Conservation (phyloP, 345 rosid genomes). For the Carallia pectinifolia region DNA sequence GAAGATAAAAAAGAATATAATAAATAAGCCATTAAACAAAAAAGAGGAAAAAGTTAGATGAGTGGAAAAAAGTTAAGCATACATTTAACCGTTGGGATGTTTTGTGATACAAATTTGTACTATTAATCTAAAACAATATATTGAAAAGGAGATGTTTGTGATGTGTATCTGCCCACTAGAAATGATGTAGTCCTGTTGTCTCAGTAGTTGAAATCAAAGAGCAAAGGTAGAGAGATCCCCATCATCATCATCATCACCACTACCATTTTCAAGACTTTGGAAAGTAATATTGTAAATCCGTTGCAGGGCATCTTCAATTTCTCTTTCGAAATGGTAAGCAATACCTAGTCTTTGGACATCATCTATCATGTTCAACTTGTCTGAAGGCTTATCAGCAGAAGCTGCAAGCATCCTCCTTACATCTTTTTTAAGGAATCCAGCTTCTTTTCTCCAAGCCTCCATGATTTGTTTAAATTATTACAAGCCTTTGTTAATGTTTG, state of each 20-base stretch:
- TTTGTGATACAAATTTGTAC: no score
- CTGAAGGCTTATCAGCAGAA: background rate
- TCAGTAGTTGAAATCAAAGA: conserved; percentile 23
- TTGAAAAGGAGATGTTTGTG: background rate
- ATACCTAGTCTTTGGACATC: conserved; percentile 22
- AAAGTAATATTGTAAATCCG: background rate
- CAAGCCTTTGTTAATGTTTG: no score
- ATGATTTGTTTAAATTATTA: background rate
- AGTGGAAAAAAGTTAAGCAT: no score
- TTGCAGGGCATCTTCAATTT: conserved; percentile 11
- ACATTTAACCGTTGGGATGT: no score
- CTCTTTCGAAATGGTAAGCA: conserved; percentile 19
- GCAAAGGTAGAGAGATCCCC: conserved; percentile 12
- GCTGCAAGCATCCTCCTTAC: background rate
- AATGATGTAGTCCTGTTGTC: conserved; percentile 22
- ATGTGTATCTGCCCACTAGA: conserved; percentile 3
- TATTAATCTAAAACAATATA: no score
- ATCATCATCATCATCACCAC: background rate
- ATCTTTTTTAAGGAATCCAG: conserved; percentile 1
- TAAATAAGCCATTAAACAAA: no score
- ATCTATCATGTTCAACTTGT: conserved; percentile 10
- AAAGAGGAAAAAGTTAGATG: no score
- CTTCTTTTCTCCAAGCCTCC: background rate
- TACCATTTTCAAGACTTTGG: background rate
- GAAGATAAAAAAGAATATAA: no score